A percentile compares a stretch with the other conserved stretches of the same genome.
These are phyloP conservation scores for Thalassiosira profunda DNA, from an alignment of 108 stramenopile species.

Conservation along the genomic window DNA sequence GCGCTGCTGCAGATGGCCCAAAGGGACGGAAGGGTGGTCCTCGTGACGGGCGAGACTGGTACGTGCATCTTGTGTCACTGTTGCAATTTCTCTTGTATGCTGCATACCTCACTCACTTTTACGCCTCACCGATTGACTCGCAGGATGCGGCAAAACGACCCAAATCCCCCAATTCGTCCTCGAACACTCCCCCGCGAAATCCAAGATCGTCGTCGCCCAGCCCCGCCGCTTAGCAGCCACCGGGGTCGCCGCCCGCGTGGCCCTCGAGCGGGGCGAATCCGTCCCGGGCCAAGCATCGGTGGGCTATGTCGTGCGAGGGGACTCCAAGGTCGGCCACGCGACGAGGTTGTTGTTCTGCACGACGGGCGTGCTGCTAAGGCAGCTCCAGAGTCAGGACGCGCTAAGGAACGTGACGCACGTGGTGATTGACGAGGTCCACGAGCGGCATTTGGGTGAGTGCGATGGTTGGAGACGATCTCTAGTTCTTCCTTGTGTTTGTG, in stretches of 20 bases:
- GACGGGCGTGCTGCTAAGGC: constrained; percentile 96
- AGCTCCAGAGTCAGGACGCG: constrained; percentile 84
- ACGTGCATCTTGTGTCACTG: constrained; percentile 60
- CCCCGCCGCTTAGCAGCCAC: constrained; percentile 96
- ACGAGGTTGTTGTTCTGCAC: constrained; percentile 96
- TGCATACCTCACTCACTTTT: not conserved
- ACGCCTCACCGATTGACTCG: too few species aligned
- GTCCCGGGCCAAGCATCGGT: constrained; percentile 74
- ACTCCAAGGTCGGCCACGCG: constrained; percentile 62
- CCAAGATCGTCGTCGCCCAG: constrained; percentile 96
- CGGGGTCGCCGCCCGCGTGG: constrained; percentile 93
- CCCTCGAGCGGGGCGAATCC: constrained; percentile 88
- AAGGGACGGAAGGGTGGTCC: constrained; percentile 61
- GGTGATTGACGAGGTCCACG: constrained; percentile 98
- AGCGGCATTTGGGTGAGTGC: constrained; percentile 86
- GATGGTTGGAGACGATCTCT: too few species aligned
- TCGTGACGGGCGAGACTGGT: constrained; percentile 91
- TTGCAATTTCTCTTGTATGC: not conserved
- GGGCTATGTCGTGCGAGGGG: constrained; percentile 95
- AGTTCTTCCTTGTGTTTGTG: too few species aligned
- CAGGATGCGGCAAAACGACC: constrained; percentile 63
- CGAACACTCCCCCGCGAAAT: constrained; percentile 72
- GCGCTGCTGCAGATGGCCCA: constrained; percentile 49
- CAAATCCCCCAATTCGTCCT: constrained; percentile 96
- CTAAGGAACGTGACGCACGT: constrained; percentile 90